A percentile compares a stretch with the other conserved stretches of the same genome.
Evolutionary conservation across 2,329 filamentous ascomycete genomes (phyloP).

Genomic region (Sordariomycetes sp.): DNA sequence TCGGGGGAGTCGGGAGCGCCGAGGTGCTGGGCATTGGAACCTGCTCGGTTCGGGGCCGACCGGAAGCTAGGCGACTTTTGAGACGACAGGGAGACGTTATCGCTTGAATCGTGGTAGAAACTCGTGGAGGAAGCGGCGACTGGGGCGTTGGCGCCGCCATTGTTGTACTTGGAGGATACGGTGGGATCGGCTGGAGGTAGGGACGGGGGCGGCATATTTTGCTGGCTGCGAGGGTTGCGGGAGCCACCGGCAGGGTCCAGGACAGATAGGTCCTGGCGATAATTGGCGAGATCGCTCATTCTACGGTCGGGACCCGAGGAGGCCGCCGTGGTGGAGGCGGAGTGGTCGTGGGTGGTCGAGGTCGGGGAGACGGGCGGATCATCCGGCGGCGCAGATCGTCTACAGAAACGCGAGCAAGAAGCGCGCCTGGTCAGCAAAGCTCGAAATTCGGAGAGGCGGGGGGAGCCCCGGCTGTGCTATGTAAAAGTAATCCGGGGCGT

Average conservation of each 20-base stretch:
- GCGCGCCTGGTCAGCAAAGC: neutral
- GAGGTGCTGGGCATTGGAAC: slow-evolving; percentile 15
- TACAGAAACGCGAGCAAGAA: slow-evolving; percentile 3
- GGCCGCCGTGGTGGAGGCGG: slow-evolving; percentile 26
- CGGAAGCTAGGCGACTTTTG: slow-evolving; percentile 62
- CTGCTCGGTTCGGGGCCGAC: slow-evolving; percentile 21
- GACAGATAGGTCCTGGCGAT: slow-evolving; percentile 58
- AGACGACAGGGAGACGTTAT: slow-evolving; percentile 46
- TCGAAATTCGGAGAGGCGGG: neutral
- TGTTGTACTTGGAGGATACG: slow-evolving; percentile 28
- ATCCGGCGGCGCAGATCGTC: slow-evolving; percentile 19
- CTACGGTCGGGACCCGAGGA: slow-evolving; percentile 43
- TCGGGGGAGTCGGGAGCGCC: slow-evolving; percentile 50
- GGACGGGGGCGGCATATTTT: slow-evolving; percentile 36
- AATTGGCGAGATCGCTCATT: slow-evolving; percentile 51
- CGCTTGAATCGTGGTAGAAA: slow-evolving; percentile 67
- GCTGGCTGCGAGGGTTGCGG: slow-evolving; percentile 44
- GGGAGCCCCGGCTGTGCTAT: neutral
- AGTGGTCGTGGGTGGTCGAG: slow-evolving; percentile 27
- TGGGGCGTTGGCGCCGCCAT: slow-evolving; percentile 13
- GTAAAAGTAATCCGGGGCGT: neutral
- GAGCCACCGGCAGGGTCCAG: slow-evolving; percentile 44
- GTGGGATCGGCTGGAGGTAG: slow-evolving; percentile 44
- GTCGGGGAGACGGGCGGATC: slow-evolving; percentile 34
- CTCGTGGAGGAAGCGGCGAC: slow-evolving; percentile 29